Percentiles rank a stretch among this genome's conserved stretches.
phyloP scores from a whole-genome alignment of 139 green algal genomes.

The Chlorokybus atmophyticus region DNA sequence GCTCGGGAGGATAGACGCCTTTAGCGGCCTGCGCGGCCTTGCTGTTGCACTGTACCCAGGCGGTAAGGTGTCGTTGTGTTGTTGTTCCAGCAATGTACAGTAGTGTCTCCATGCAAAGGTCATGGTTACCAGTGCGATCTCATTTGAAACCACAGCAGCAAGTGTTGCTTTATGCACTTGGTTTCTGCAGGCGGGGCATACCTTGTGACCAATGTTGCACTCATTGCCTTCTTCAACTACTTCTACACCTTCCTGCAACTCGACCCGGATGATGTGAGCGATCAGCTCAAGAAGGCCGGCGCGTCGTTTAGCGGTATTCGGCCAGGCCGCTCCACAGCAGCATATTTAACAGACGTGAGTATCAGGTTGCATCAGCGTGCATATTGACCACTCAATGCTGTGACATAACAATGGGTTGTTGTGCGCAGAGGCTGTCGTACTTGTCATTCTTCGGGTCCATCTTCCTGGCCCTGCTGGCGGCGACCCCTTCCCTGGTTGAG shows the following conservation, averaged over 20 bases:
- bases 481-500: conserved; percentile 73
- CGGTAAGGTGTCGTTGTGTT: too few relatives aligned
- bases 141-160: background rate
- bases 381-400: too few relatives aligned
- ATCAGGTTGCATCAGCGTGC: too few relatives aligned
- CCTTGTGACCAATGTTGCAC: conserved; percentile 57
- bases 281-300: conserved; percentile 80
- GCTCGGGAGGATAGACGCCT: conserved; percentile 60
- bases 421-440: conserved; percentile 31
- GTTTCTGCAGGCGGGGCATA: conserved; percentile 25
- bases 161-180: background rate
- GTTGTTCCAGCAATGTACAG: too few relatives aligned
- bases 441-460: conserved; percentile 85
- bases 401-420: too few relatives aligned
- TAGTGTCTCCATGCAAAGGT: too few relatives aligned
- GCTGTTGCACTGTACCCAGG: conserved; percentile 54
- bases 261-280: conserved; percentile 90
- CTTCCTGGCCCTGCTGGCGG: conserved; percentile 80
- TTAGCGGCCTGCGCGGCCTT: conserved; percentile 38
- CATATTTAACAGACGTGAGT: conserved; percentile 65
- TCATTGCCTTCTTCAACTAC: conserved; percentile 99
- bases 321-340: conserved; percentile 71
- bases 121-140: background rate
- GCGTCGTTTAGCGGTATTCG: conserved; percentile 76
- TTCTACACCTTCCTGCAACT: conserved; percentile 98